Conservation (phyloP, 2,329 filamentous ascomycete genomes). For the Paracoccidioides lutzii region DNA sequence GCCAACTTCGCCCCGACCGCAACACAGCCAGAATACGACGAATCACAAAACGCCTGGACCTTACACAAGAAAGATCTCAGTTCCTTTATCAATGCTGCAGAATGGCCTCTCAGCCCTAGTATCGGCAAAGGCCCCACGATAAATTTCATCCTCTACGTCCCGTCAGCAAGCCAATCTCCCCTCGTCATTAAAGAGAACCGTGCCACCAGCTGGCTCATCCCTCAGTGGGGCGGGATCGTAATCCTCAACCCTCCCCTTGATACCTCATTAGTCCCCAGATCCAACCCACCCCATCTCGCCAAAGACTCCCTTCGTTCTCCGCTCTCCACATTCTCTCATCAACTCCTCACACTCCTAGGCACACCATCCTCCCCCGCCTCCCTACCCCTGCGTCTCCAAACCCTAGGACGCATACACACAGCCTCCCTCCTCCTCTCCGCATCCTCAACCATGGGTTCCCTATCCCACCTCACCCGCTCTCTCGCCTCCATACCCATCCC, state of each 20-base stretch:
- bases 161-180: conserved; percentile 52
- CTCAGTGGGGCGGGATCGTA: conserved; percentile 79
- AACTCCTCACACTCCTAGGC: conserved; percentile 77
- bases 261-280: conserved; percentile 17
- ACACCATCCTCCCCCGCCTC: conserved; percentile 66
- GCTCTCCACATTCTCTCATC: conserved; percentile 79
- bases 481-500: conserved; percentile 88
- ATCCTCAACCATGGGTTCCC: conserved; percentile 83
- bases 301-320: conserved; percentile 59
- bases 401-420: conserved; percentile 71
- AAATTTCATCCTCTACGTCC: conserved; percentile 89
- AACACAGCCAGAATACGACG: conserved; percentile 43
- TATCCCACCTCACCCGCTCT: conserved; percentile 72
- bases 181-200: conserved; percentile 46
- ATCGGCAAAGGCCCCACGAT: conserved; percentile 88
- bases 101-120: conserved; percentile 91
- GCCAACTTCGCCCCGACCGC: conserved; percentile 55
- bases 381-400: conserved; percentile 70
- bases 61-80: conserved; percentile 77
- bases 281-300: conserved; percentile 40
- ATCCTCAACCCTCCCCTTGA: conserved; percentile 46
- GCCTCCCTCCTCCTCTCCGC: conserved; percentile 77
- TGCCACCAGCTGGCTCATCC: conserved; percentile 77
- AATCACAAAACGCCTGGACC: conserved; percentile 45
- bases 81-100: conserved; percentile 92